Evolutionary conservation across 345 rosid species (phyloP), one percentile per base, ranked within the genome.

Genomic region (Raphanus sativus): DNA sequence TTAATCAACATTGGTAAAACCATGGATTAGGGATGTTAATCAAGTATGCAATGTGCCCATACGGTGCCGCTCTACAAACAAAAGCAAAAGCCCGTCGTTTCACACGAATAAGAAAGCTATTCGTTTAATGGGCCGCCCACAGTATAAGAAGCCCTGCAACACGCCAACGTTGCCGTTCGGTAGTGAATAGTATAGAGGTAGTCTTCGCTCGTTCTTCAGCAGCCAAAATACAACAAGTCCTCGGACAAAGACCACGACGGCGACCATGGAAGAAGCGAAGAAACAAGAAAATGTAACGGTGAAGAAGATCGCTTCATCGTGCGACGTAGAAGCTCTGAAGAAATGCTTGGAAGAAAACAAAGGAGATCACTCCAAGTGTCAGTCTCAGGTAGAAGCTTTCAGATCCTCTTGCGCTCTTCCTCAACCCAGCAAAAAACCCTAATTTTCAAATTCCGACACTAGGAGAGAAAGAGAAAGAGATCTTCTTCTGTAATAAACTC

Each of bases 321-420:
- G 97, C 75, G 97, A 89, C 24, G 97, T 90, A 40, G 94, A 89
- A 72, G 94, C 92, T 4, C 66, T 94, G 75, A 90, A 91, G 96
- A 94, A 90, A 83, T 93, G 96, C 66, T 80, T 90, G 81, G 94
- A 89, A 68, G 97, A 87, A 84, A 89, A 89, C 86, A 91, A 87
- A 76, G 96, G 97, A 8, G 90, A 90, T 64, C 83, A 84, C 59
- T 75, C 86, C 4, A 89, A 90, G 80, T 91, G 96, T 74, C 86
- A 84, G 62, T 82, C 91, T 6, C 93, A 90, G 75, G 87, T 89
- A 17, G 91, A 91, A 48, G 97, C 96, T 58, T 91, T 90, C 85
- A 85, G 85, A 80, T 84, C 90, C 4, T 87, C 98, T 13, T 91
- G 96, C 63, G 82, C 96, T 26, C 45, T 85, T 45, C 89, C 84